These are phyloP conservation scores for Umbelopsis sp. DNA, from an alignment of 371 early-diverging fungal genomes.

Conservation along the genomic window DNA sequence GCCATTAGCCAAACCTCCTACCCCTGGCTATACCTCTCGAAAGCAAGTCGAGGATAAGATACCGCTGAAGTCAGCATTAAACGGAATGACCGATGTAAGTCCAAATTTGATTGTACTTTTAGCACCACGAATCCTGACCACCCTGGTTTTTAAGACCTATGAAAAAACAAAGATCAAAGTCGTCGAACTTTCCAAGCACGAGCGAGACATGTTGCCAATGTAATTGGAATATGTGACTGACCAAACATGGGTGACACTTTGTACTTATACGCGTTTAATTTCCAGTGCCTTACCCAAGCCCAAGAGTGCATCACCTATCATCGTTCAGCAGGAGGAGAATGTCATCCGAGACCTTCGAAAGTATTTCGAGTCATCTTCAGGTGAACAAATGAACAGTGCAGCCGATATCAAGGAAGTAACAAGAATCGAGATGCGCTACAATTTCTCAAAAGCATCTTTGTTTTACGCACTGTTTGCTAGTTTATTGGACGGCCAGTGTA, in stretches of 20 bases:
- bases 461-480: constrained; percentile 62
- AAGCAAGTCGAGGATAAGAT: constrained; percentile 21
- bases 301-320: constrained; percentile 26
- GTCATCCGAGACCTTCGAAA: constrained; percentile 53
- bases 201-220: constrained; percentile 60
- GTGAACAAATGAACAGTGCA: constrained; percentile 27
- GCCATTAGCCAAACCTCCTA: constrained; percentile 15
- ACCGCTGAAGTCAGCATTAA: constrained; percentile 30
- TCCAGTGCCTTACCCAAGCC: constrained; percentile 3
- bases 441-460: constrained; percentile 68
- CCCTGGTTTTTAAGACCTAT: background rate
- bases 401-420: constrained; percentile 78
- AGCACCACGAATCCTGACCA: no score
- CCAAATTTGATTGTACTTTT: no score
- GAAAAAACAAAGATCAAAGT: constrained; percentile 73
- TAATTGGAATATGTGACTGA: constrained; percentile 19
- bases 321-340: constrained; percentile 45
- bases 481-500: constrained; percentile 54
- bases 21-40: background rate
- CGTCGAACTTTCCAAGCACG: constrained; percentile 64
- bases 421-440: constrained; percentile 76
- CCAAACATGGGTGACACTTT: background rate
- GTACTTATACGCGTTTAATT: background rate
- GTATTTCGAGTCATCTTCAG: constrained; percentile 40
- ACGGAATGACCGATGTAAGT: constrained; percentile 22